Evolutionary conservation across 2,329 filamentous ascomycete genomes (phyloP), one percentile per base, ranked within the genome.

Genomic region (Nannizzia gypsea): DNA sequence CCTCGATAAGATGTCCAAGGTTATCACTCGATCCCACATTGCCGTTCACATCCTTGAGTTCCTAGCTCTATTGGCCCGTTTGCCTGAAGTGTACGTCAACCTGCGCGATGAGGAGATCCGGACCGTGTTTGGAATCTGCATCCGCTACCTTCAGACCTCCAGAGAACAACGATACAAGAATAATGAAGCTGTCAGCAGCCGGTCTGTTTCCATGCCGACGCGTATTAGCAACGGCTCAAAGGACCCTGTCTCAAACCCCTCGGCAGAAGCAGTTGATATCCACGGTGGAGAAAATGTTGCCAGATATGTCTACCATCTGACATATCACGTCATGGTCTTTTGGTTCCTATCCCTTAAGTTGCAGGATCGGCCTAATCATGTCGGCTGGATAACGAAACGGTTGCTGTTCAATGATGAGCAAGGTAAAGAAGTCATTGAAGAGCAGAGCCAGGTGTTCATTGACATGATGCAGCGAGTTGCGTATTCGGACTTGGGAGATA

Each of bases 21-120:
- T 96, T 68, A 95, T 99, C 68, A 97, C 93, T 0, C 91, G 96
- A 67, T 86, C 90, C 5, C 84, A 91, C 60, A 87, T 96, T 38
- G 90, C 92, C 8, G 87, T 96, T 63, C 93, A 99, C 69, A 95
- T 99, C 62, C 79, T 99, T 56, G 93, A 99, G 69, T 97, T 99
- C 68, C 78, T 99, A n/a, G 88, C 89, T 8, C 87, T 90, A 56
- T 80, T 99, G 28, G 90, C 91, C 58, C 86, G 92, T 38, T 77
- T 96, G 61, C 89, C 89, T 8, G 83, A 89, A 62, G 80, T 96
- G 1, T 95, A 91, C 69, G 84, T 89, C 69, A 95, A 96, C 68
- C 89, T 96, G 70, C 83, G 89, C 57, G 87, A 95, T 66, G 90
- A 96, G 46, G 91, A 97, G 68, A 96, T 92, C 72, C 88, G 89